Conservation (phyloP, 2,329 filamentous ascomycete genomes). For the Fusarium redolens region DNA sequence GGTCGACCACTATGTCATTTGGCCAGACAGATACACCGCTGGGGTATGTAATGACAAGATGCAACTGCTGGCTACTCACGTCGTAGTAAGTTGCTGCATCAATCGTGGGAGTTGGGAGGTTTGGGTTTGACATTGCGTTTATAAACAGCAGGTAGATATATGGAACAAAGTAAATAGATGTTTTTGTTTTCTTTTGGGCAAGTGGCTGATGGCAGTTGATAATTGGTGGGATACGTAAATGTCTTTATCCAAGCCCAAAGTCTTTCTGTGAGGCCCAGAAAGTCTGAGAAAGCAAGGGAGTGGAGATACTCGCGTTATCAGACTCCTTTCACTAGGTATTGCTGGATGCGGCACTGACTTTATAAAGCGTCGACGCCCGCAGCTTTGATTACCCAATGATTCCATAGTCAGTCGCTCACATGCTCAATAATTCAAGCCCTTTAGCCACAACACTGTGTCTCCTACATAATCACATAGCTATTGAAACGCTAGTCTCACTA, state of each 20-base stretch:
- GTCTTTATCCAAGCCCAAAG: too few species aligned
- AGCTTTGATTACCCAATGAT: accelerated
- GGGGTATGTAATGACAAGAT: not conserved
- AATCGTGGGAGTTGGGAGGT: not conserved
- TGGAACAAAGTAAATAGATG: not conserved
- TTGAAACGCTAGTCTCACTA: not conserved
- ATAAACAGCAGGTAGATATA: accelerated
- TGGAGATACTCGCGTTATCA: not conserved
- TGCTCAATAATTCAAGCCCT: not conserved
- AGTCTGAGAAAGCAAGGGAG: too few species aligned
- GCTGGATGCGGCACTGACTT: not conserved
- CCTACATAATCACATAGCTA: not conserved
- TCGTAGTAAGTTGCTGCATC: not conserved
- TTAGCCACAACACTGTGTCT: accelerated
- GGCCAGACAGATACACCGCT: not conserved
- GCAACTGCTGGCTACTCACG: not conserved
- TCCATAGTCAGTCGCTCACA: not conserved
- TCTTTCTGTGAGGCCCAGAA: too few species aligned
- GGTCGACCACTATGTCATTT: not conserved
- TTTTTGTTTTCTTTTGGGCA: not conserved
- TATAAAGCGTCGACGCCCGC: accelerated
- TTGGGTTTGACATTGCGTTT: not conserved
- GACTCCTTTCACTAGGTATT: not conserved
- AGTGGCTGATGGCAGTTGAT: not conserved
- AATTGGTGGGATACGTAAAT: too few species aligned